phyloP scores from a whole-genome alignment of 2,329 filamentous ascomycete genomes.

The Colletotrichum tanaceti region DNA sequence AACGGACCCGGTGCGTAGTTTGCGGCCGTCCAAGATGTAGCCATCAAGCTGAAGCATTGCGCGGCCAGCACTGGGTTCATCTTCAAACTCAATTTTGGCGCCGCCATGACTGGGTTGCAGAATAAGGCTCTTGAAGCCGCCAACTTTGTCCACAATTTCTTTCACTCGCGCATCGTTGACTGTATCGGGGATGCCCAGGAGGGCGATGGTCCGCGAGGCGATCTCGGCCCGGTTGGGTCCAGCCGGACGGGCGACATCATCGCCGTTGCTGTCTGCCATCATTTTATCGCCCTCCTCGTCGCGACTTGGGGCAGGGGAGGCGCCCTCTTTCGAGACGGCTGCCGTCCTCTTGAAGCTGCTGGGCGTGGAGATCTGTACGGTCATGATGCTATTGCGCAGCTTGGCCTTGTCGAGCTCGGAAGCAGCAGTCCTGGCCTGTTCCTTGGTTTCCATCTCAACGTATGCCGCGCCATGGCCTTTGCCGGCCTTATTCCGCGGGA shows the following conservation, averaged over 20 bases:
- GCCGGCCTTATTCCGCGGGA: constrained; percentile 75
- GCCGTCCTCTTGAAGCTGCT: constrained; percentile 68
- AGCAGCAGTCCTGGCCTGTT: constrained; percentile 74
- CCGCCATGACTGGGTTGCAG: constrained; percentile 85
- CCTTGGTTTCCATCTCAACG: constrained; percentile 78
- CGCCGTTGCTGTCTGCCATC: constrained; percentile 49
- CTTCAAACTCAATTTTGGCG: constrained; percentile 84
- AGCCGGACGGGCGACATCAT: constrained; percentile 8
- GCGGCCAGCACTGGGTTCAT: constrained; percentile 77
- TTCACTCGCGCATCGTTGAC: constrained; percentile 88
- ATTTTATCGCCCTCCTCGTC: constrained; percentile 54
- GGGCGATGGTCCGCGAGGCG: constrained; percentile 77
- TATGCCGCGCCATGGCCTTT: constrained; percentile 83
- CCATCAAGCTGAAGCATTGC: constrained; percentile 72
- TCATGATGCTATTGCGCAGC: constrained; percentile 74
- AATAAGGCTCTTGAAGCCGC: constrained; percentile 78
- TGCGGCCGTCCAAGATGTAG: constrained; percentile 64
- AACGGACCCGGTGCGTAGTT: constrained; percentile 65
- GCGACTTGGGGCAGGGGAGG: constrained; percentile 51
- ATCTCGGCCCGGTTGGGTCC: constrained; percentile 59
- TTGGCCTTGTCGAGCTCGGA: constrained; percentile 77
- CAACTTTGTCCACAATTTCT: constrained; percentile 76
- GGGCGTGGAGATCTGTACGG: constrained; percentile 70
- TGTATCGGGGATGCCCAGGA: constrained; percentile 91
- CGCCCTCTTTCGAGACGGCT: constrained; percentile 49